Evolutionary conservation across 352 stramenopile species (phyloP).

Genomic region (Chrysophaeum taylorii): DNA sequence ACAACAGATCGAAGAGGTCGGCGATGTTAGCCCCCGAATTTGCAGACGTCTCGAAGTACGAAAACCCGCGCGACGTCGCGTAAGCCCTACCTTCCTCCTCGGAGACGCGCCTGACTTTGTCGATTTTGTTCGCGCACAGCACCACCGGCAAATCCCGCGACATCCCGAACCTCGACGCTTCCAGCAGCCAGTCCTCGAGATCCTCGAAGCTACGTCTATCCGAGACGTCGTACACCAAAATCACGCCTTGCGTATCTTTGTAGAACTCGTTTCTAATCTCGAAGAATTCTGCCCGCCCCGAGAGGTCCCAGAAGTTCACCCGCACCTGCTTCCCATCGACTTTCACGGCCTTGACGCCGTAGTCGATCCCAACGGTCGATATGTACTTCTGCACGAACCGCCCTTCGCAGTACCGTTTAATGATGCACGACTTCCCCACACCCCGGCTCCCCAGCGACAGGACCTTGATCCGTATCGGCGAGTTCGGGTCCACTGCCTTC

Average conservation of each 20-base stretch:
- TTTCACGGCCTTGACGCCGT: conserved; percentile 75
- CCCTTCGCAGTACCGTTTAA: conserved; percentile 86
- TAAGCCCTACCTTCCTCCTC: conserved; percentile 64
- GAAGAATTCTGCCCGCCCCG: conserved; percentile 75
- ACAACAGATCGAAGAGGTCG: conserved; percentile 68
- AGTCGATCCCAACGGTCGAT: conserved; percentile 87
- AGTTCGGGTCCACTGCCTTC: too few relatives aligned
- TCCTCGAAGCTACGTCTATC: neutral
- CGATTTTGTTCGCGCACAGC: conserved; percentile 78
- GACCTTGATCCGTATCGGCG: conserved; percentile 71
- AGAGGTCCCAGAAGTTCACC: conserved; percentile 89
- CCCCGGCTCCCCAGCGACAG: conserved; percentile 76
- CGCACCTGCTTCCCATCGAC: conserved; percentile 33
- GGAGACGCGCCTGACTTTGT: conserved; percentile 48
- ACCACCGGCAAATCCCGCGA: conserved; percentile 57
- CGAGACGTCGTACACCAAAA: conserved; percentile 15
- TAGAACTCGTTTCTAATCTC: conserved; percentile 94
- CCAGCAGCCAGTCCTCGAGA: conserved; percentile 68
- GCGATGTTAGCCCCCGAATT: conserved; percentile 66
- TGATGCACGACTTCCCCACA: conserved; percentile 81
- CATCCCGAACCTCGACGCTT: conserved; percentile 72
- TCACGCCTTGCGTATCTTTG: conserved; percentile 67
- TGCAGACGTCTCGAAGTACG: conserved; percentile 81
- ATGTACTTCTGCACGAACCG: conserved; percentile 90
- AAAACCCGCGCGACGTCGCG: conserved; percentile 56